Evolutionary conservation across 2,329 filamentous ascomycete genomes (phyloP).

Genomic region (Fusarium hostae): DNA sequence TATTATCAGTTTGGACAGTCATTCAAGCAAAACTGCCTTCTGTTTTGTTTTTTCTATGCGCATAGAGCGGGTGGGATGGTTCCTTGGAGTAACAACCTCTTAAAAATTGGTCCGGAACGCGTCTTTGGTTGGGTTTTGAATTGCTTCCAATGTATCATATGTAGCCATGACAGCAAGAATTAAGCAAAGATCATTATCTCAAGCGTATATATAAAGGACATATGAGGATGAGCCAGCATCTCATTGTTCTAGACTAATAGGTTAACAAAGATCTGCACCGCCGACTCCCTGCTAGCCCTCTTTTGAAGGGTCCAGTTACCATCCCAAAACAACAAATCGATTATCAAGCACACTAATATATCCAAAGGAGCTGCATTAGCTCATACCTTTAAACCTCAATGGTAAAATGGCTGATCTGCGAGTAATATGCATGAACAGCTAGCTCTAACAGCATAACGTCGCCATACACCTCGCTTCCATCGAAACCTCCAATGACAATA

Average conservation of each 20-base stretch:
- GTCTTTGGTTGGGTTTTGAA: conserved; percentile 7
- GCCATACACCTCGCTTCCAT: conserved; percentile 74
- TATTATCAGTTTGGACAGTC: background rate
- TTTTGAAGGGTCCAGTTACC: conserved; percentile 17
- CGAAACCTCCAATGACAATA: conserved; percentile 73
- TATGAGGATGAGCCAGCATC: conserved; percentile 25
- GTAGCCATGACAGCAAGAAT: conserved; percentile 8
- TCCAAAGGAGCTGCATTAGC: background rate
- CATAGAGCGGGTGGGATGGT: background rate
- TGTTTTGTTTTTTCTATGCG: conserved; percentile 9
- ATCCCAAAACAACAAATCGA: conserved; percentile 24
- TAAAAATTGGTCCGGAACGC: background rate
- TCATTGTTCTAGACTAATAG: conserved; percentile 31
- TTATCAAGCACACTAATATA: conserved; percentile 24
- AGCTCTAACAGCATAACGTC: conserved; percentile 75
- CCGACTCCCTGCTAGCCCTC: conserved; percentile 40
- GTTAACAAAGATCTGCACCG: conserved; percentile 28
- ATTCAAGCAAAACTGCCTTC: background rate
- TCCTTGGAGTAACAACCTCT: conserved; percentile 5
- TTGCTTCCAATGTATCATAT: conserved; percentile 21
- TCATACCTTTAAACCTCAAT: conserved; percentile 67
- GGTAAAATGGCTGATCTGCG: conserved; percentile 77
- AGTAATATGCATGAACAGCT: conserved; percentile 77
- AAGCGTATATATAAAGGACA: background rate
- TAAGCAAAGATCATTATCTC: background rate